Evolutionary conservation across 1,284 basidiomycete species (phyloP).

Genomic region (Ganoderma boninense): DNA sequence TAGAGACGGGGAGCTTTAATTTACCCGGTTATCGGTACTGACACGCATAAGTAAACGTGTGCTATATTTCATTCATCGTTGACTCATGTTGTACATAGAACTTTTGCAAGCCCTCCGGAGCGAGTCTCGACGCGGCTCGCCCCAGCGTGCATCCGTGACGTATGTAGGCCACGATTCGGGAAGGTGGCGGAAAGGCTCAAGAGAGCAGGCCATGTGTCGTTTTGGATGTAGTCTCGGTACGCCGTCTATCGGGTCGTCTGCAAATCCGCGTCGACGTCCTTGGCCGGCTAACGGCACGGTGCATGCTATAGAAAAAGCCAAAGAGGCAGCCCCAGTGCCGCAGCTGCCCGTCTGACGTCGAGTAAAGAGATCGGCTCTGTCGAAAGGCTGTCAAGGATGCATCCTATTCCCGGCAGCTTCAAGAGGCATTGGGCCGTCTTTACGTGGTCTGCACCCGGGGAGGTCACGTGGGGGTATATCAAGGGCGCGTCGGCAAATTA

Average conservation of each 20-base stretch:
- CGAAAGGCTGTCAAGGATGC: neutral
- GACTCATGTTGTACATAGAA: neutral
- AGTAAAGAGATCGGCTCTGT: neutral
- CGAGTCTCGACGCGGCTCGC: neutral
- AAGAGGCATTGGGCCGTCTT: neutral
- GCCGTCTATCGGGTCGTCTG: conserved; percentile 5
- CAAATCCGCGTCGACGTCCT: neutral
- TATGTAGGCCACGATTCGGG: neutral
- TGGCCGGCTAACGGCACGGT: conserved; percentile 1
- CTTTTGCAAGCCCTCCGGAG: neutral
- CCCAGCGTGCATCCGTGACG: neutral
- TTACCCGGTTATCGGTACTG: conserved; percentile 8
- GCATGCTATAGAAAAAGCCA: neutral
- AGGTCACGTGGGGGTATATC: conserved; percentile 2
- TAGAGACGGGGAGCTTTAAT: neutral
- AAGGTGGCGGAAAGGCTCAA: no score
- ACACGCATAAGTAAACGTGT: conserved; percentile 13
- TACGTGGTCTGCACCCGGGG: neutral
- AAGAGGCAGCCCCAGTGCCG: neutral
- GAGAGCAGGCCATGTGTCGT: neutral
- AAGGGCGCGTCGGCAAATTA: no score
- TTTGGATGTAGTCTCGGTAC: neutral
- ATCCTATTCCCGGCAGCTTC: neutral
- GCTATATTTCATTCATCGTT: neutral
- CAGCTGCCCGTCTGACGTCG: neutral